Evolutionary conservation across 2,329 filamentous ascomycete species (phyloP), one percentile per base, ranked within the genome.

Genomic region (Claviceps sp.): DNA sequence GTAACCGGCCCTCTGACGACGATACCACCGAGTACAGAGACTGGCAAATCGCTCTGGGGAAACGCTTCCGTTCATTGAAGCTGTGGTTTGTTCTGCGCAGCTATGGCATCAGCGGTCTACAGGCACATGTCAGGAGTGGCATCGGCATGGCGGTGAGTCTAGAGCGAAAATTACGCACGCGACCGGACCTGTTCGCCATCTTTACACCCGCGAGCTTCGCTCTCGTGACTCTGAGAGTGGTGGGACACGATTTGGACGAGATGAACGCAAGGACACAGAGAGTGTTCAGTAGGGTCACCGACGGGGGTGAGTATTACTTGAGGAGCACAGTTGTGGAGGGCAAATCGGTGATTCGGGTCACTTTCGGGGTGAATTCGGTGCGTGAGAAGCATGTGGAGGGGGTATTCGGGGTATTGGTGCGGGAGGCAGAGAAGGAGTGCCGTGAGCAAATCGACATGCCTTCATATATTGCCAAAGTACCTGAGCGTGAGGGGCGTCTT

Each of bases 21-120:
- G 89, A 89, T 0, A 91, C 96, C 1, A 95, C 89, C 24, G 91
- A 97, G 68, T 96, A 95, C 72, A 81, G 91, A 47, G 90, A 97
- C 73, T 97, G 91, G 91, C 89, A 95, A 70, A 94, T 97, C 61
- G 89, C 91, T 0, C 81, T 97, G 0, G 91, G 91, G 8, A 77
- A 91, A 2, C 77, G 91, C 16, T 97, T 97, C 76, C 79, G 91
- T 55, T 82, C 85, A 2, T 70, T 97, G 53, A 97, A 97, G 72
- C 83, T 95, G 56, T 97, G 91, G 91, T 96, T 96, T 64, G 89
- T 97, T 6, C 72, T 96, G 60, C 77, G 91, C 45, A 83, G 78
- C 44, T 95, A 89, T 63, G 91, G 91, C 47, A 71, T 94, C 50
- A 74, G 75, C 34, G 90, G 90, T 0, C 68, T 97, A 61, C 82